phyloP scores from a whole-genome alignment of 352 stramenopile genomes.

The Phytophthora europaea region DNA sequence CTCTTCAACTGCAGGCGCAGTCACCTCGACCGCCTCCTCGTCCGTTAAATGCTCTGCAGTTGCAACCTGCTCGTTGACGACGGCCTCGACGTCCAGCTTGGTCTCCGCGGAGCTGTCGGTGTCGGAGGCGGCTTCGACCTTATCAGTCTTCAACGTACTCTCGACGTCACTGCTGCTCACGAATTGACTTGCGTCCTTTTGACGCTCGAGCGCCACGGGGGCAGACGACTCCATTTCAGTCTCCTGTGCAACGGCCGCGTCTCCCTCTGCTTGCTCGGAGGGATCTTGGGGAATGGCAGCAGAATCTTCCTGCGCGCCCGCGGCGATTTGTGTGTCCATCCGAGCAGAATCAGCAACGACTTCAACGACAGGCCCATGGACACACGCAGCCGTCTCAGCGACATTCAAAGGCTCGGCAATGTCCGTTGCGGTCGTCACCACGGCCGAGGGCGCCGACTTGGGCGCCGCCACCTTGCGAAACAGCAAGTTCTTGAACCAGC shows the following conservation, averaged over 20 bases:
- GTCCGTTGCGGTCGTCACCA: background rate
- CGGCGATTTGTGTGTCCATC: conserved; percentile 7
- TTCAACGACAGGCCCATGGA: conserved; percentile 27
- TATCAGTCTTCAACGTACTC: conserved; percentile 9
- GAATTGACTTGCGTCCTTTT: conserved; percentile 10
- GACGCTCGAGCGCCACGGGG: conserved; percentile 5
- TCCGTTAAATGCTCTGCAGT: background rate
- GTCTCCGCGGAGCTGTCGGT: conserved; percentile 21
- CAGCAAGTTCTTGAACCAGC: conserved; percentile 37
- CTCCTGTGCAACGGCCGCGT: background rate
- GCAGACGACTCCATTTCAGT: conserved; percentile 11
- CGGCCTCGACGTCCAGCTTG: conserved; percentile 7
- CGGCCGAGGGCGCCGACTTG: background rate
- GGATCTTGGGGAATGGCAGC: conserved; percentile 37
- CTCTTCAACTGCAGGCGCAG: no score
- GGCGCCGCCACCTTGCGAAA: conserved; percentile 27
- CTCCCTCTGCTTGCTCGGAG: background rate
- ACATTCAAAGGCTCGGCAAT: background rate
- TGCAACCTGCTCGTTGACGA: background rate
- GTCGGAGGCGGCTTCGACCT: conserved; percentile 8
- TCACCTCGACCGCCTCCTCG: background rate
- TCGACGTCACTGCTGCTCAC: conserved; percentile 3
- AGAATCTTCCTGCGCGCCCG: conserved; percentile 28
- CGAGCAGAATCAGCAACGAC: conserved; percentile 1
- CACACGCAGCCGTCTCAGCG: conserved; percentile 31